A percentile compares a stretch with the other conserved stretches of the same genome.
phyloP scores from a whole-genome alignment of 2,329 filamentous ascomycete species.

The Thielaviopsis ethacetica region DNA sequence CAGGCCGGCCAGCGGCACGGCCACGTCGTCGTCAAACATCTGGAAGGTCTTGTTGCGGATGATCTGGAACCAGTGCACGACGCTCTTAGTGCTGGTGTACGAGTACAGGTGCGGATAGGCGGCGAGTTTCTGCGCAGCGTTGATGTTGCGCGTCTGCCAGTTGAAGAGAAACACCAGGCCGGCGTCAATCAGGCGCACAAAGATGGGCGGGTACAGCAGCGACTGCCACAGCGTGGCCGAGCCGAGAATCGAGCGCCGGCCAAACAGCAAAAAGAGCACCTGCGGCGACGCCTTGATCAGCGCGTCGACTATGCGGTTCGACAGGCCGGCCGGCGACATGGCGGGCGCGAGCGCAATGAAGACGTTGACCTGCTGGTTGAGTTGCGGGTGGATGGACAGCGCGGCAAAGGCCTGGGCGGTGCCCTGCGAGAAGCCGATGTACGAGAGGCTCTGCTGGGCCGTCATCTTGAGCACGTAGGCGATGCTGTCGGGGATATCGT shows the following conservation, averaged over 20 bases:
- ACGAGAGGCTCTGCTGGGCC: conserved; percentile 68
- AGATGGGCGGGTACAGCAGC: conserved; percentile 86
- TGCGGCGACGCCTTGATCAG: conserved; percentile 88
- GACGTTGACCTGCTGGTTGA: conserved; percentile 87
- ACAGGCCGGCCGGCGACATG: conserved; percentile 85
- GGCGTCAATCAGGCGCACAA: conserved; percentile 72
- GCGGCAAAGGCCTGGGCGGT: conserved; percentile 94
- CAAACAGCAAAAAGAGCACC: conserved; percentile 83
- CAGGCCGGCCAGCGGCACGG: conserved; percentile 33
- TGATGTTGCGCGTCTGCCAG: conserved; percentile 77
- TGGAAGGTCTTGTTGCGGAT: conserved; percentile 93
- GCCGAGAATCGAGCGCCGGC: conserved; percentile 75
- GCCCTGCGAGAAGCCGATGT: conserved; percentile 93
- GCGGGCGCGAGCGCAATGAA: conserved; percentile 93
- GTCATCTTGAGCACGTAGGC: conserved; percentile 79
- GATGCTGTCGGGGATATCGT: conserved; percentile 93
- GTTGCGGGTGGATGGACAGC: conserved; percentile 74
- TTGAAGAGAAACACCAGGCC: conserved; percentile 72
- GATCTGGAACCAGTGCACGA: conserved; percentile 99
- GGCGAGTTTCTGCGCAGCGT: conserved; percentile 74
- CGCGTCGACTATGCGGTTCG: conserved; percentile 80
- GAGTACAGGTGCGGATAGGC: conserved; percentile 94
- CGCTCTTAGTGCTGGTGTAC: conserved; percentile 88
- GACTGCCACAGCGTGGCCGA: conserved; percentile 97
- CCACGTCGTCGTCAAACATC: conserved; percentile 94